Base-by-base conservation (phyloP, 2,329 filamentous ascomycete genomes). In the Drechslerella stenobrocha region DNA sequence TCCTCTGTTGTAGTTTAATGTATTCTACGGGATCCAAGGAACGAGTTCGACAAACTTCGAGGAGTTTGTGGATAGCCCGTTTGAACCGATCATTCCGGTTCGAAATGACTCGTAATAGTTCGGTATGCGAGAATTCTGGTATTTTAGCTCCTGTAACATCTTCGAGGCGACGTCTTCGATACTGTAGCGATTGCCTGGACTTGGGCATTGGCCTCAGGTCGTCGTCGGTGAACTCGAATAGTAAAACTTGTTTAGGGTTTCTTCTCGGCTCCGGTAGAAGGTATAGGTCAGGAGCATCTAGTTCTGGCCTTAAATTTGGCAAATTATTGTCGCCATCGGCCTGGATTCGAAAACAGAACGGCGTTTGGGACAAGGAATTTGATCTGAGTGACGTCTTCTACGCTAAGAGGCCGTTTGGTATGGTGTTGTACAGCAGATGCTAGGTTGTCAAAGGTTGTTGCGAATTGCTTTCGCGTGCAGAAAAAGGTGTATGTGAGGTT, bases 401-500 rank as follows among this genome's bases (percentile, higher is more conserved):
- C 78, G 0, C 80, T 80, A 40, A 98, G 77, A 15, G 84, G 79
- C 22, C 83, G 82, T 72, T 87, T 86, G 66, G 85, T 90, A 74
- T 96, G 90, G 0, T 83, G 83, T 76, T 96, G 90, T 0, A 97
- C 92, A 0, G 92, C 84, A 6, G 84, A 83, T 72, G 86, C 90
- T 46, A 98, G 88, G 3, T 87, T 96, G 13, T 93, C 88, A 71
- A 96, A 90, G 0, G 92, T 96, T 0, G 93, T 97, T 0, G 89
- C 86, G 24, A 97, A 81, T 73, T 97, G 89, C 75, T 95, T 96
- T 45, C 93, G 85, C 0, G 92, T 92, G 75, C 86, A 93, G 78
- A 90, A 95, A 75, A 98, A 97, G 0, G 93, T 97, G 73, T 90
- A 96, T 0, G 97, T 90, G 1, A 97, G 78, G 73, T 96, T 98